Conservation (phyloP, 2,329 filamentous ascomycete genomes). For the Lizonia empirigonia region DNA sequence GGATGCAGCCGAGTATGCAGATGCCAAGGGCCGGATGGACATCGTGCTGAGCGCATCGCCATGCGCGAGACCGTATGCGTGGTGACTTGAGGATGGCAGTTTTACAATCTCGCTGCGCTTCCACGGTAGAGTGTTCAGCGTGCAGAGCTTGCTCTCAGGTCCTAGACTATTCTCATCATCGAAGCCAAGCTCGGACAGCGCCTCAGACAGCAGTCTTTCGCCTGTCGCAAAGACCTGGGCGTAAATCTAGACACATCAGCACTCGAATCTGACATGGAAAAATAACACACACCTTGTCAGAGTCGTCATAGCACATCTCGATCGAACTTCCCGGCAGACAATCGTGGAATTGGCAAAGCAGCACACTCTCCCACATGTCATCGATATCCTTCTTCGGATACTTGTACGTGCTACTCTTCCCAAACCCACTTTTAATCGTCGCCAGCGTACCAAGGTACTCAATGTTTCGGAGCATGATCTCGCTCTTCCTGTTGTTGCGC, state of each 20-base stretch:
- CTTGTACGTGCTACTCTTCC: conserved; percentile 63
- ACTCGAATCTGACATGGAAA: background rate
- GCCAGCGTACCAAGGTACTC: conserved; percentile 88
- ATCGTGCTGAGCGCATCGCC: conserved; percentile 54
- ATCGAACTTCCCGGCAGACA: conserved; percentile 94
- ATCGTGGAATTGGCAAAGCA: conserved; percentile 97
- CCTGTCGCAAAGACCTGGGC: conserved; percentile 80
- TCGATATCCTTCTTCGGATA: conserved; percentile 96
- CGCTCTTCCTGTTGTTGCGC: conserved; percentile 84
- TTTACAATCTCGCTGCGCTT: conserved; percentile 74
- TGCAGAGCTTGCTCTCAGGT: conserved; percentile 59
- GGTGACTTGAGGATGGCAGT: conserved; percentile 54
- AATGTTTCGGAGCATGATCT: conserved; percentile 83
- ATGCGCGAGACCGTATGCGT: conserved; percentile 49
- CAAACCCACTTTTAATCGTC: conserved; percentile 68
- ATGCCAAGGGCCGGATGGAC: conserved; percentile 36
- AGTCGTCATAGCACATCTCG: conserved; percentile 98
- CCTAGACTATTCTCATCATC: conserved; percentile 51
- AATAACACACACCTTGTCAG: conserved; percentile 65
- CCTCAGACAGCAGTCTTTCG: conserved; percentile 70
- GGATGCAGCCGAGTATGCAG: conserved; percentile 32
- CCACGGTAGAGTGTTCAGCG: conserved; percentile 89
- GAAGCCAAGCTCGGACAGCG: conserved; percentile 71
- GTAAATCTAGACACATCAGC: conserved; percentile 64
- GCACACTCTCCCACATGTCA: conserved; percentile 89